Conservation (phyloP, 2,329 filamentous ascomycete genomes). For the Sordariomycetes sp. region DNA sequence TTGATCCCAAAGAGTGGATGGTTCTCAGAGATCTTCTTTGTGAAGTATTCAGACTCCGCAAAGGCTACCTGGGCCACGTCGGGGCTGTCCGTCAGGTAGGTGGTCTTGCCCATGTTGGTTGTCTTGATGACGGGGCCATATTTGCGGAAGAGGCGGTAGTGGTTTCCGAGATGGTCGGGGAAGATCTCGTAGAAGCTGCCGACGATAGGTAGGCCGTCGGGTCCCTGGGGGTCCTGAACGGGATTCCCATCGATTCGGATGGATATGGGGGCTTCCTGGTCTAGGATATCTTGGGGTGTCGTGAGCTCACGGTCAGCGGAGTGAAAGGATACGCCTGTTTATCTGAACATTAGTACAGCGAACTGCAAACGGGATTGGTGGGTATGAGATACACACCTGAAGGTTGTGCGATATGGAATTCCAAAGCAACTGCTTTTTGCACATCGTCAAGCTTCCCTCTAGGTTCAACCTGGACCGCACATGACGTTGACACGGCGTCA, state of each 20-base stretch:
- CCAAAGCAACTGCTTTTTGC: constrained; percentile 22
- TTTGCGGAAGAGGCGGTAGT: constrained; percentile 36
- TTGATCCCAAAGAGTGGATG: constrained; percentile 32
- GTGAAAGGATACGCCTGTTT: constrained; percentile 12
- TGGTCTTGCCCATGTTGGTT: constrained; percentile 32
- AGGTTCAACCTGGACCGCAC: constrained; percentile 21
- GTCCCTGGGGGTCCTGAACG: constrained; percentile 35
- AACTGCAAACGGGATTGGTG: constrained; percentile 6
- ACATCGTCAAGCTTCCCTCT: constrained; percentile 21
- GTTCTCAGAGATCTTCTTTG: constrained; percentile 35
- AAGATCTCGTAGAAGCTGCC: constrained; percentile 42
- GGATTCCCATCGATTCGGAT: constrained; percentile 34
- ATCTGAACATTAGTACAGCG: constrained; percentile 6
- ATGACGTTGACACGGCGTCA: constrained; percentile 20
- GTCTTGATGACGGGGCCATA: constrained; percentile 39
- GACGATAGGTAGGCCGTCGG: constrained; percentile 30
- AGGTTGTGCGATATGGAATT: constrained; percentile 28
- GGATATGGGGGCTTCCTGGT: constrained; percentile 18
- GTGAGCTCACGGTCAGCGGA: constrained; percentile 16
- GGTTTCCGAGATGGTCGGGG: constrained; percentile 44
- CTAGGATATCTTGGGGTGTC: constrained; percentile 19
- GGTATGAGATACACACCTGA: constrained; percentile 17
- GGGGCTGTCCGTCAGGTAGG: constrained; percentile 38
- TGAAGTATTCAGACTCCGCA: constrained; percentile 35
- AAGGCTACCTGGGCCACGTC: constrained; percentile 29